These are phyloP conservation scores for Aechmea fasciata DNA, from an alignment of 176 grass and related monocot genomes.

Conservation along the genomic window DNA sequence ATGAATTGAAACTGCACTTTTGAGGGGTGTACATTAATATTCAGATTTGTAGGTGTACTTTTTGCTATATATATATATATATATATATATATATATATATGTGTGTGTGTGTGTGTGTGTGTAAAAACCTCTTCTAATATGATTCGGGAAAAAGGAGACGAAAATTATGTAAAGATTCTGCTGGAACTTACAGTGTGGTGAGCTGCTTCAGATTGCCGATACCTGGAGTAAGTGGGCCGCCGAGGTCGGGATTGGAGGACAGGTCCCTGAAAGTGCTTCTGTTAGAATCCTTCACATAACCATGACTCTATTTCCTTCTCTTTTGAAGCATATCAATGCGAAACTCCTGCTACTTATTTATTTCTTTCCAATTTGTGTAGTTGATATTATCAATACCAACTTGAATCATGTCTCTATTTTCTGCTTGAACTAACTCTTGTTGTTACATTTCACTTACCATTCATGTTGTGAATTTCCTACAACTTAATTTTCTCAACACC, in stretches of 20 bases:
- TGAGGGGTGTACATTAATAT: no score
- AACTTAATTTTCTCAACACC: no score
- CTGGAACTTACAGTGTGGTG: conserved; percentile 50
- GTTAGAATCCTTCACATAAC: conserved; percentile 11
- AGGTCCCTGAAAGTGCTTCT: conserved; percentile 62
- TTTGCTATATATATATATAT: no score
- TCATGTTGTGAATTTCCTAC: no score
- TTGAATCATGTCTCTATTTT: background rate
- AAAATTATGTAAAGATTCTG: conserved; percentile 9
- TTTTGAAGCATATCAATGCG: background rate
- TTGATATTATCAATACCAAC: conserved; percentile 2
- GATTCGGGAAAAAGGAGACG: background rate
- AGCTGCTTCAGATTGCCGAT: conserved; percentile 80
- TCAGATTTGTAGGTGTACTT: no score
- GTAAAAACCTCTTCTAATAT: background rate
- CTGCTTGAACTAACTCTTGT: no score
- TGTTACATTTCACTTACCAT: no score
- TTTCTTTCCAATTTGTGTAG: background rate
- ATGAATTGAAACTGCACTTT: no score
- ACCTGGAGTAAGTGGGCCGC: conserved; percentile 45
- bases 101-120: no score
- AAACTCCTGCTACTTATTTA: background rate
- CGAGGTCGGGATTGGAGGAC: conserved; percentile 47
- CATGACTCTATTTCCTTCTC: background rate
- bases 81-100: no score